These are phyloP conservation scores for Gastroboletus turbinatus DNA, from an alignment of 1,284 basidiomycete genomes.

Conservation along the genomic window DNA sequence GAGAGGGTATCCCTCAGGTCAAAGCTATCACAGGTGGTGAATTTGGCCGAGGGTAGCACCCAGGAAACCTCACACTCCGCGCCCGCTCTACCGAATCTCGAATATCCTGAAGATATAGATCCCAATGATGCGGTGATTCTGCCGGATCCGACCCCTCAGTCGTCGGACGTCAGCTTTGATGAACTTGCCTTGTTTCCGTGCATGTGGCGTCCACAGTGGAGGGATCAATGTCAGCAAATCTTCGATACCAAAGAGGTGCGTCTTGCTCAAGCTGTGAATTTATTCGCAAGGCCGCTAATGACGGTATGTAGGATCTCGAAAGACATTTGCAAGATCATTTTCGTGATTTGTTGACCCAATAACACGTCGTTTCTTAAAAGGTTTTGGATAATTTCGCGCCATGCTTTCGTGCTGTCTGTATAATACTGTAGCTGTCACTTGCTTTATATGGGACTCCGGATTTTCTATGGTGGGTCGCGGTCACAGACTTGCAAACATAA, in stretches of 20 bases:
- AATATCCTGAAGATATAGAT: conserved; percentile 16
- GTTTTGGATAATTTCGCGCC: neutral
- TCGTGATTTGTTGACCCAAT: conserved; percentile 10
- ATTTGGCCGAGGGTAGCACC: conserved; percentile 1
- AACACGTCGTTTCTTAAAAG: neutral
- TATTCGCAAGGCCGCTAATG: neutral
- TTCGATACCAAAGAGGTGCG: conserved; percentile 35
- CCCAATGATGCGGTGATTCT: conserved; percentile 20
- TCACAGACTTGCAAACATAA: neutral
- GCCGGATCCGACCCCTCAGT: neutral
- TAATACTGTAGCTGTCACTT: neutral
- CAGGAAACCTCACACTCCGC: conserved; percentile 3
- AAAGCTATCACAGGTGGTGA: conserved; percentile 12
- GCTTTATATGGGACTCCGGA: neutral
- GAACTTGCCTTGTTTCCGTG: conserved; percentile 28
- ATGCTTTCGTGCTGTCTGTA: neutral
- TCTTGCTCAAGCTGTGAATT: neutral
- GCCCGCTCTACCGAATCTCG: neutral
- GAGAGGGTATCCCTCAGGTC: conserved; percentile 19
- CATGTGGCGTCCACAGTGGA: conserved; percentile 30
- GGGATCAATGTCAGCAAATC: conserved; percentile 27
- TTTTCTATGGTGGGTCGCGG: too few relatives aligned
- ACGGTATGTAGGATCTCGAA: conserved; percentile 19
- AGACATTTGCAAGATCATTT: conserved; percentile 25
- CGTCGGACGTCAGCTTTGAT: conserved; percentile 11